A percentile compares a stretch with the other conserved stretches of the same genome.
These are phyloP conservation scores for Fraxinus americana DNA, from an alignment of 257 asterid species.

Conservation along the genomic window DNA sequence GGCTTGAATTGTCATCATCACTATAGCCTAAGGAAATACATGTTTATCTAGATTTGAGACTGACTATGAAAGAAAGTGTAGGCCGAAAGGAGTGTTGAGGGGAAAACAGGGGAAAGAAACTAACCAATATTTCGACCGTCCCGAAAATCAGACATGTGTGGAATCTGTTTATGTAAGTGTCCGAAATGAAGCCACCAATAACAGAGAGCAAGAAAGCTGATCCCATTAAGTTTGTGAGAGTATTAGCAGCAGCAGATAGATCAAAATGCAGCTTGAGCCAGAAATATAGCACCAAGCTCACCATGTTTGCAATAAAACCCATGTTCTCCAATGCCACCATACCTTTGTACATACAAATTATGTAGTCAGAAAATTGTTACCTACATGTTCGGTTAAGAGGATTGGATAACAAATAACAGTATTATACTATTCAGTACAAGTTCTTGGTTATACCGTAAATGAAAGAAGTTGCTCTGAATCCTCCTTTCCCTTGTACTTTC, in stretches of 20 bases:
- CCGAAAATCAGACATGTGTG: conserved; percentile 68
- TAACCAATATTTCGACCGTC: conserved; percentile 52
- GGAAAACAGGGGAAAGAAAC: neutral
- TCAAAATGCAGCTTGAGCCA: conserved; percentile 42
- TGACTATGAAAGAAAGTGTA: neutral
- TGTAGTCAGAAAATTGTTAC: neutral
- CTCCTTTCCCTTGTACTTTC: conserved; percentile 52
- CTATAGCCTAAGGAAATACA: conserved; percentile 40
- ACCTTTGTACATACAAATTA: neutral
- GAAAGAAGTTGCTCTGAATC: conserved; percentile 69
- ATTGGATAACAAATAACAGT: too few relatives aligned
- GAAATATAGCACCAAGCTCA: conserved; percentile 71
- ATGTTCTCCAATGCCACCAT: conserved; percentile 61
- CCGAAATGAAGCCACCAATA: conserved; percentile 78
- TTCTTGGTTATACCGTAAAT: conserved; percentile 48
- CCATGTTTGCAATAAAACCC: conserved; percentile 76
- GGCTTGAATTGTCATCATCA: conserved; percentile 69
- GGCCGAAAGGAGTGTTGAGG: neutral
- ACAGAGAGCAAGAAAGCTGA: conserved; percentile 71
- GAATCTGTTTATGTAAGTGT: conserved; percentile 62
- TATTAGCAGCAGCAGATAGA: conserved; percentile 51
- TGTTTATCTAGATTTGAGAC: neutral
- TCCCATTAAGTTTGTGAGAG: conserved; percentile 83
- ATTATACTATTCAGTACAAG: too few relatives aligned
- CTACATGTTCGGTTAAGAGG: neutral